Evolutionary conservation across 78 protist species (phyloP), one percentile per base, ranked within the genome.

Genomic region (Dictyostelium purpureum): DNA sequence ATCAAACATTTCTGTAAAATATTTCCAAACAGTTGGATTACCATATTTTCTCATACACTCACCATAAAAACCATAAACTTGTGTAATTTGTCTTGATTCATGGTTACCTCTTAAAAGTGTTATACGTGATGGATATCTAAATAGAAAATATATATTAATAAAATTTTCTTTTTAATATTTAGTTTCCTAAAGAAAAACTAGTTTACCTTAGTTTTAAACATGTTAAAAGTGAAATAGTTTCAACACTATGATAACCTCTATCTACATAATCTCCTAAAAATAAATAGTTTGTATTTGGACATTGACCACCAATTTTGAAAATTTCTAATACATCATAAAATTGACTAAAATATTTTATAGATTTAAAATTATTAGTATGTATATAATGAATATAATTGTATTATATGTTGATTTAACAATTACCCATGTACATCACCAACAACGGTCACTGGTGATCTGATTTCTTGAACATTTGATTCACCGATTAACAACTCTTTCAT

Each of bases 371-470:
- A 47, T 47, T 47, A 47, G 52, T 47, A 47, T 47, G 12, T 2
- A 47, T 47, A 47, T 3, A 47, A 2, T 47, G 12, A 10, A 47
- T 47, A 3, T 47, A 24, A 56, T 24, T 19, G 10, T 1, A 1
- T 56, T 16, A 0, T 7, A 49, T 18, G 19, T 7, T 56, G 2
- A 24, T 24, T 63, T 21, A 6, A 35, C 12, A 35, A 6, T 33
- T 87, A 93, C 73, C 98, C 99, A 56, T 97, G 99, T 12, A 98
- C 94, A 87, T 99, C 99, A 38, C 99, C 99, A 24, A 97, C 97
- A 12, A 99, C 98, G 1, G 99, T 98, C 6, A 99, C 97, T 1
- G 99, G 99, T 7, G 98, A 70, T 37, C 52, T 38, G 9, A 99
- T 95, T 19, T 85, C 47, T 43, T 74, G 96, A n/a, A 98, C 99